Conservation (phyloP, 2,329 filamentous ascomycete species). For the Colletotrichum liriopes region DNA sequence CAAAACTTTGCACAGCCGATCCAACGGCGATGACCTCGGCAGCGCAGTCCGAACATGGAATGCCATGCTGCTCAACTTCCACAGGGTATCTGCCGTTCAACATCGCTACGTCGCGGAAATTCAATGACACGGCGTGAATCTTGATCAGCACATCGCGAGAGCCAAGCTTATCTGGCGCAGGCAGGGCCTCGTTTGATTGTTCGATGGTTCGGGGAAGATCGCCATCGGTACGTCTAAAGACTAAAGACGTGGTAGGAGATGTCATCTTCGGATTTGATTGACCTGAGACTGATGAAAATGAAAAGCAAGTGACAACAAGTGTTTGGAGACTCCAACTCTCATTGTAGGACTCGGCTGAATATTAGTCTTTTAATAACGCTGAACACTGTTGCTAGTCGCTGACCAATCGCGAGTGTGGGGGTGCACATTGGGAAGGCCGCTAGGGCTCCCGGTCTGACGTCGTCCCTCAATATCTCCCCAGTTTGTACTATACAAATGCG, state of each 20-base stretch:
- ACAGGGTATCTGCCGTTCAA: constrained; percentile 47
- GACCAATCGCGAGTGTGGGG: neutral
- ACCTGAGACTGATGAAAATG: neutral
- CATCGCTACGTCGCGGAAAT: constrained; percentile 48
- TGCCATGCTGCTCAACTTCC: constrained; percentile 36
- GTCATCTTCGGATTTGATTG: neutral
- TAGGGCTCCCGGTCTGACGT: neutral
- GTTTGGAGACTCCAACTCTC: neutral
- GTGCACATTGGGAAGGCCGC: neutral
- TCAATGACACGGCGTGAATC: constrained; percentile 44
- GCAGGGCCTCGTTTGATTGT: neutral
- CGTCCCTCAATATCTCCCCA: neutral
- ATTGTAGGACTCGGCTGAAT: neutral
- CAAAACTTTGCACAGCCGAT: constrained; percentile 43
- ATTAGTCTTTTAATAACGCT: neutral
- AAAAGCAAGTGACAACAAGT: neutral
- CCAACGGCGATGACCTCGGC: constrained; percentile 47
- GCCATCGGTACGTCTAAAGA: neutral
- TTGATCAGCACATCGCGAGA: constrained; percentile 43
- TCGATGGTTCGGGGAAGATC: neutral
- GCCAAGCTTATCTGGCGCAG: constrained; percentile 12
- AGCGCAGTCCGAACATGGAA: constrained; percentile 45
- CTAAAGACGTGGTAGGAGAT: neutral
- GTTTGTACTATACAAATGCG: neutral
- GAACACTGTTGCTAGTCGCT: neutral